phyloP scores from a whole-genome alignment of 2,329 filamentous ascomycete species.

The Pestalotiopsis sp. region DNA sequence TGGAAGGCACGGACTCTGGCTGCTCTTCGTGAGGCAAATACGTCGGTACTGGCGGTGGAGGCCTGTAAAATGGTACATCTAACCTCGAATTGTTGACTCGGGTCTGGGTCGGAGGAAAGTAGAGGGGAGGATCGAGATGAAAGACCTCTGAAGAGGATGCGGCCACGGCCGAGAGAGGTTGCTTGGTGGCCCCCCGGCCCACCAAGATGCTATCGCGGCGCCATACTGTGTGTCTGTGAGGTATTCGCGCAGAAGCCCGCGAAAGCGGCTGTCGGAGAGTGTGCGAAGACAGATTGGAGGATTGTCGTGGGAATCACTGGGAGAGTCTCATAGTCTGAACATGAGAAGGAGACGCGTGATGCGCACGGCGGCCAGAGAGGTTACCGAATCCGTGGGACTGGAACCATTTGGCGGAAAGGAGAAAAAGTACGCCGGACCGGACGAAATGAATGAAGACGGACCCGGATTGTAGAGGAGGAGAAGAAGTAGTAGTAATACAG shows the following conservation, averaged over 20 bases:
- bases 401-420: neutral
- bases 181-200: constrained; percentile 39
- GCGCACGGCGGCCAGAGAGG: constrained; percentile 1
- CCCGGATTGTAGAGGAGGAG: neutral
- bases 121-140: constrained; percentile 23
- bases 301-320: constrained; percentile 17
- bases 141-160: constrained; percentile 21
- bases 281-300: constrained; percentile 36
- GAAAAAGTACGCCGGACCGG: neutral
- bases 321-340: constrained; percentile 26
- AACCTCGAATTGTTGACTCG: neutral
- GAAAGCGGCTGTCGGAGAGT: constrained; percentile 35
- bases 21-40: constrained; percentile 1
- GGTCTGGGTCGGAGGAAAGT: constrained; percentile 7
- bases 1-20: constrained; percentile 1
- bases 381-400: neutral
- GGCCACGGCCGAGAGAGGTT: constrained; percentile 25
- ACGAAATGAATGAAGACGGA: neutral
- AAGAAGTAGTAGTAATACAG: constrained; percentile 5
- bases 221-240: constrained; percentile 39
- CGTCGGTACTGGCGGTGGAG: constrained; percentile 8
- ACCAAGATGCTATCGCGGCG: constrained; percentile 38
- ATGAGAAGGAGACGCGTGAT: neutral
- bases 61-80: constrained; percentile 7
- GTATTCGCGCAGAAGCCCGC: constrained; percentile 48